Evolutionary conservation across 1,139 yeast genomes (phyloP).

Genomic region (Pichia terricola): DNA sequence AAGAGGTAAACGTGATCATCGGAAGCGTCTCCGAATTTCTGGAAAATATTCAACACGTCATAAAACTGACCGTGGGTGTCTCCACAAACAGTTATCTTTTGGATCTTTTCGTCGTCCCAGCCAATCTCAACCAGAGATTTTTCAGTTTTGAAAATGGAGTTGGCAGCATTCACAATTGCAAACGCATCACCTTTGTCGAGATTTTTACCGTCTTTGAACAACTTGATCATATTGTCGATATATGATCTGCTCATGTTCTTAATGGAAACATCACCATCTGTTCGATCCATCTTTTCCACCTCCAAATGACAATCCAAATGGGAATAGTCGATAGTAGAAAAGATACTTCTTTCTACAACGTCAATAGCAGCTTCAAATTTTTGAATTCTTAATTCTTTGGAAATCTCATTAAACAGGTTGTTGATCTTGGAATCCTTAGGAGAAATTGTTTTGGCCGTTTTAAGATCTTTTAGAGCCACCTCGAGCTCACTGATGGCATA

Average conservation of each 20-base stretch:
- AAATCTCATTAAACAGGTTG: conserved; percentile 55
- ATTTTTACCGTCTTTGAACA: conserved; percentile 64
- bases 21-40: conserved; percentile 55
- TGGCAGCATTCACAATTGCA: conserved; percentile 70
- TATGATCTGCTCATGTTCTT: conserved; percentile 37
- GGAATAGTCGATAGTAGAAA: conserved; percentile 36
- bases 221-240: conserved; percentile 53
- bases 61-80: conserved; percentile 97
- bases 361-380: conserved; percentile 87
- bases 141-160: conserved; percentile 55
- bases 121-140: conserved; percentile 68
- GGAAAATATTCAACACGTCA: conserved; percentile 75
- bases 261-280: conserved; percentile 8
- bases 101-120: conserved; percentile 28
- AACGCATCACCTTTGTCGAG: conserved; percentile 76
- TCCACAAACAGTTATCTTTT: conserved; percentile 74
- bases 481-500: conserved; percentile 70
- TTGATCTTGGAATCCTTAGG: conserved; percentile 68
- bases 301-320: conserved; percentile 34
- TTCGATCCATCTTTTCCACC: conserved; percentile 5
- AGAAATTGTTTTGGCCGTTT: conserved; percentile 40
- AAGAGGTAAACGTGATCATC: conserved; percentile 69
- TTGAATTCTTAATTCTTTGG: conserved; percentile 55
- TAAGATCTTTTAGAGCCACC: conserved; percentile 66
- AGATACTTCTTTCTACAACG: conserved; percentile 40